Evolutionary conservation across 352 stramenopile genomes (phyloP).

Genomic region (Pilasporangium apinafurcum): DNA sequence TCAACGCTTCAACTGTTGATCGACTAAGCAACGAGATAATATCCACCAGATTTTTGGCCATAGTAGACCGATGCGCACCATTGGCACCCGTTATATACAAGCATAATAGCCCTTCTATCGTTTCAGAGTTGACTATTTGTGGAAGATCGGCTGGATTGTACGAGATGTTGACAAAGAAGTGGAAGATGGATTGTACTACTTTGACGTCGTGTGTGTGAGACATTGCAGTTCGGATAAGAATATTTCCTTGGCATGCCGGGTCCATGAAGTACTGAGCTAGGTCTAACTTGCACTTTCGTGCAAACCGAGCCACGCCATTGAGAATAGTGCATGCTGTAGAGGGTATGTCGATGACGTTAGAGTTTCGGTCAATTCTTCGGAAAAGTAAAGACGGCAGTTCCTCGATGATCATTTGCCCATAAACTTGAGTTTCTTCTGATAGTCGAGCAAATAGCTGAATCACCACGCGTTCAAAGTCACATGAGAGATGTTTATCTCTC

Average conservation of each 20-base stretch:
- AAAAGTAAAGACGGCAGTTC: conserved; percentile 45
- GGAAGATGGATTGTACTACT: conserved; percentile 35
- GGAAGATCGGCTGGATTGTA: conserved; percentile 44
- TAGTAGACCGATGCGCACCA: conserved; percentile 13
- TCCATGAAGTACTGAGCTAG: conserved; percentile 35
- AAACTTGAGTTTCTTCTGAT: conserved; percentile 26
- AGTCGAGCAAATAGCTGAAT: conserved; percentile 31
- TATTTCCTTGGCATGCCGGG: conserved; percentile 20
- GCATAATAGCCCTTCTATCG: conserved; percentile 52
- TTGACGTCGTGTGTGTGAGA: conserved; percentile 18
- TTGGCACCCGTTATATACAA: conserved; percentile 39
- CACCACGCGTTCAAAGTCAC: conserved; percentile 22
- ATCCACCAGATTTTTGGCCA: conserved; percentile 33
- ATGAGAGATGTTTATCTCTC: conserved; percentile 4
- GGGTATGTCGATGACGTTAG: conserved; percentile 38
- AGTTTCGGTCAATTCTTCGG: conserved; percentile 45
- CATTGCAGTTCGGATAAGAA: conserved; percentile 32
- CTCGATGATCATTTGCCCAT: conserved; percentile 54
- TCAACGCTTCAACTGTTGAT: conserved; percentile 32
- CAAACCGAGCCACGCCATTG: conserved; percentile 61
- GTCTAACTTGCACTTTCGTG: conserved; percentile 44
- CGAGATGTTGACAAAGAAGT: conserved; percentile 47
- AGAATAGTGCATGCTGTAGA: conserved; percentile 53
- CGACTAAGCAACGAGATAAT: conserved; percentile 35
- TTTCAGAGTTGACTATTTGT: conserved; percentile 37